Base-by-base conservation (phyloP, 2,329 filamentous ascomycete genomes). In the Trichoderma sp. region DNA sequence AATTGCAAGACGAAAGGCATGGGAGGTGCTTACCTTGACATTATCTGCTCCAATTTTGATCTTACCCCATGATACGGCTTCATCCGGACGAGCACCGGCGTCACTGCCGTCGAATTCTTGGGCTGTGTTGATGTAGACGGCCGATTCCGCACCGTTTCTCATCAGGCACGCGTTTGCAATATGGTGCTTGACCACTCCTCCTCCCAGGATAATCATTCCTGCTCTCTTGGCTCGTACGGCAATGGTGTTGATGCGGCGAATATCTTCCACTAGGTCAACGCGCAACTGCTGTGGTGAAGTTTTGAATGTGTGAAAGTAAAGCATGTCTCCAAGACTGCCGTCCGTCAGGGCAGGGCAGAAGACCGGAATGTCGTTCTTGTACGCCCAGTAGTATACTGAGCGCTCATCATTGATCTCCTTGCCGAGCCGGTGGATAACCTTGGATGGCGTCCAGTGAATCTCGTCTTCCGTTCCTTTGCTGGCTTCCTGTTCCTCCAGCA, bases 31-130 rank as follows among this genome's bases (percentile, higher is more conserved):
- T 79, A 93, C 92, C 89, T 98, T 99, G 68, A 98, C 94, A 75
- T 90, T 92, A 72, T 96, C 91, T 1, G 91, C 96, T 64, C 91
- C 92, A 53, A 90, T 85, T 81, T 96, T 97, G 80, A 99, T 97
- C 85, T 99, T 99, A 3, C 96, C 96, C 96, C 96, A 99, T 72
- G 94, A 97, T 19, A 99, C 92, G 5, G 96, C 96, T 82, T 99
- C 96, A 76, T 99, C 96, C 5, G 96, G 96, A 68, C 96, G 86
- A 4, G 96, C 96, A 1, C 96, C 96, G 0, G 96, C 95, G 82
- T 99, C 96, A 75, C 94, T 97, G 3, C 96, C 96, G 78, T 99
- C 96, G 78, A 97, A 99, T 79, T 99, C 96, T 79, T 97, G 94
- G 0, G 89, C 96, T 1, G 96, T 99, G 81, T 99, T 99, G 80